A percentile compares a stretch with the other conserved stretches of the same genome.
Conservation (phyloP, 176 grass and related monocot species). For the Dactylis glomerata region DNA sequence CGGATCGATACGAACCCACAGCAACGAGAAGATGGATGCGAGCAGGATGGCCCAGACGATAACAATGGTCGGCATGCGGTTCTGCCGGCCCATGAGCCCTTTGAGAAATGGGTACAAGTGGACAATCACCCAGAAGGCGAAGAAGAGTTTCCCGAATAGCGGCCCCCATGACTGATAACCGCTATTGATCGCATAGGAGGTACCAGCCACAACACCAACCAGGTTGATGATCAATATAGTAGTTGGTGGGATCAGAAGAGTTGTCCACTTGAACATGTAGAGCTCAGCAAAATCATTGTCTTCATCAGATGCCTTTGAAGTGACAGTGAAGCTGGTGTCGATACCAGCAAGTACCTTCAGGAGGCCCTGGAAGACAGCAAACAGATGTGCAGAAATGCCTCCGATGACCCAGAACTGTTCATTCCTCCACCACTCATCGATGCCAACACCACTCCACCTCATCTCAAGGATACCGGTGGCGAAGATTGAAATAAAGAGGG, state of each 20-base stretch:
- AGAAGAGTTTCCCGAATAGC: slow-evolving; percentile 81
- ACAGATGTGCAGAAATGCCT: slow-evolving; percentile 75
- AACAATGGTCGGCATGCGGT: slow-evolving; percentile 70
- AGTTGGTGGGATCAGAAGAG: slow-evolving; percentile 75
- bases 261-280: slow-evolving; percentile 88
- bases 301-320: slow-evolving; percentile 74
- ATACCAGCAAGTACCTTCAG: slow-evolving; percentile 77
- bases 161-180: slow-evolving; percentile 83
- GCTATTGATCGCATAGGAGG: slow-evolving; percentile 75
- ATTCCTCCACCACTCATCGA: slow-evolving; percentile 89
- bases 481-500: slow-evolving; percentile 78
- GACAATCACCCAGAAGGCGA: slow-evolving; percentile 77
- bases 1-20: slow-evolving; percentile 83
- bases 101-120: slow-evolving; percentile 86
- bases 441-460: slow-evolving; percentile 85
- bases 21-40: slow-evolving; percentile 71
- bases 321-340: slow-evolving; percentile 81
- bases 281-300: slow-evolving; percentile 68
- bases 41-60: slow-evolving; percentile 79
- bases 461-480: slow-evolving; percentile 85
- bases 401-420: slow-evolving; percentile 89
- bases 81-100: slow-evolving; percentile 77
- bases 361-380: slow-evolving; percentile 76
- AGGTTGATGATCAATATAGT: slow-evolving; percentile 80
- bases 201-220: slow-evolving; percentile 66